These are phyloP conservation scores for Agaricus blazei DNA, from an alignment of 768 basidiomycete species.

Conservation along the genomic window DNA sequence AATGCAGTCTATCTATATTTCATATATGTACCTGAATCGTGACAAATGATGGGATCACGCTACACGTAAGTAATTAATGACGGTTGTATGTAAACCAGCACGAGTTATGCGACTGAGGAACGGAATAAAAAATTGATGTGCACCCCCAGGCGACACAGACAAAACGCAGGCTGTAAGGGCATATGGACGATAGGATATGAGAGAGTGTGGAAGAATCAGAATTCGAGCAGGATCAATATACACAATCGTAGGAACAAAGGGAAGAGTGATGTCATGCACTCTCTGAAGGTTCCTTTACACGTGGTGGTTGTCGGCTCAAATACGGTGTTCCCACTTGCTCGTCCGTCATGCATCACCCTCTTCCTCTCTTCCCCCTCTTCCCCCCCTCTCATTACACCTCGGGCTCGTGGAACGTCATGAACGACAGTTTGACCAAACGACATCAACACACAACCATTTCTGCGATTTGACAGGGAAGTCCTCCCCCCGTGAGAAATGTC, in stretches of 20 bases:
- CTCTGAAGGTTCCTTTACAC: background rate
- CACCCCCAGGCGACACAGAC: too few species aligned
- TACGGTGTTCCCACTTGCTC: background rate
- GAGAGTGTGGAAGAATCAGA: background rate
- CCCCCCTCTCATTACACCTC: background rate
- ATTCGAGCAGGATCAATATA: background rate
- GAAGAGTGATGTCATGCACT: constrained; percentile 1
- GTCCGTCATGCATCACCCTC: background rate
- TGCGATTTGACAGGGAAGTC: background rate
- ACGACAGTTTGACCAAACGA: too few species aligned
- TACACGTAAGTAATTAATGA: too few species aligned
- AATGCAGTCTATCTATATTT: too few species aligned
- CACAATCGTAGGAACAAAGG: background rate
- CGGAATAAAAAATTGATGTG: too few species aligned
- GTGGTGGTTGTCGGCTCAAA: constrained; percentile 2
- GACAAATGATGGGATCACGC: too few species aligned
- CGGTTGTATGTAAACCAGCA: too few species aligned
- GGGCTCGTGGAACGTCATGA: background rate
- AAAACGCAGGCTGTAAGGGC: too few species aligned
- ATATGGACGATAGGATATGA: too few species aligned
- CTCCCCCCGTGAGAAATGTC: constrained; percentile 3
- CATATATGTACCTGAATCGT: too few species aligned
- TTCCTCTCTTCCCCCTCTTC: background rate
- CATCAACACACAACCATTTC: too few species aligned
- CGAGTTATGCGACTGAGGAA: too few species aligned